These are phyloP conservation scores for Dendrothele bispora DNA, from an alignment of 768 basidiomycete genomes.

Conservation along the genomic window DNA sequence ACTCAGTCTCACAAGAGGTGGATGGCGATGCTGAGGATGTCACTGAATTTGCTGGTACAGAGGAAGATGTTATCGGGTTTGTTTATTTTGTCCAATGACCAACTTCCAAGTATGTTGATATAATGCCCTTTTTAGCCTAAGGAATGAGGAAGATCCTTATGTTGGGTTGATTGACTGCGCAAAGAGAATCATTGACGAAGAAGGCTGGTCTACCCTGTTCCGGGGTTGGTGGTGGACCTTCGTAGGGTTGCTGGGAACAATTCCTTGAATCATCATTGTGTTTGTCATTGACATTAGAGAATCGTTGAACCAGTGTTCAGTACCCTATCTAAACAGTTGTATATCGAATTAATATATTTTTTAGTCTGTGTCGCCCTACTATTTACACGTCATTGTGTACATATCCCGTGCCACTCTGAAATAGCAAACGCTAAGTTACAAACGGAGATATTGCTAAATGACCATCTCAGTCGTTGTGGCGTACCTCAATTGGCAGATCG, in stretches of 20 bases:
- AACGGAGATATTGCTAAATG: too few relatives aligned
- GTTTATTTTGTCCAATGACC: conserved; percentile 17
- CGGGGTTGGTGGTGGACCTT: conserved; percentile 87
- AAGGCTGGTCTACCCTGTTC: conserved; percentile 72
- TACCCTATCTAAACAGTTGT: too few relatives aligned
- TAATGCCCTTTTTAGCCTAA: conserved; percentile 48
- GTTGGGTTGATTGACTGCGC: conserved; percentile 71
- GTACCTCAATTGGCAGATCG: too few relatives aligned
- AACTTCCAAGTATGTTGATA: conserved; percentile 3
- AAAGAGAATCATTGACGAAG: conserved; percentile 76
- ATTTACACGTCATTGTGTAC: too few relatives aligned
- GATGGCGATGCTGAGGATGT: conserved; percentile 62
- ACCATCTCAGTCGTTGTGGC: too few relatives aligned
- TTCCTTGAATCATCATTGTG: too few relatives aligned
- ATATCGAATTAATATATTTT: too few relatives aligned
- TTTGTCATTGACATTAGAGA: too few relatives aligned
- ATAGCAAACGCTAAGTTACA: too few relatives aligned
- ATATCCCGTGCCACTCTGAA: too few relatives aligned
- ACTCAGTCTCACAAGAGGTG: conserved; percentile 72
- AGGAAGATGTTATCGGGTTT: conserved; percentile 86
- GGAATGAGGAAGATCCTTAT: conserved; percentile 81
- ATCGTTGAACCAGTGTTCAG: too few relatives aligned
- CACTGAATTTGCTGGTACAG: conserved; percentile 62
- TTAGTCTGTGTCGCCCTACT: too few relatives aligned
- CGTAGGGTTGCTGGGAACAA: conserved; percentile 57